Percentiles rank a stretch among this genome's conserved stretches.
Conservation (phyloP, 345 rosid genomes). For the Leavenworthia alabamica region DNA sequence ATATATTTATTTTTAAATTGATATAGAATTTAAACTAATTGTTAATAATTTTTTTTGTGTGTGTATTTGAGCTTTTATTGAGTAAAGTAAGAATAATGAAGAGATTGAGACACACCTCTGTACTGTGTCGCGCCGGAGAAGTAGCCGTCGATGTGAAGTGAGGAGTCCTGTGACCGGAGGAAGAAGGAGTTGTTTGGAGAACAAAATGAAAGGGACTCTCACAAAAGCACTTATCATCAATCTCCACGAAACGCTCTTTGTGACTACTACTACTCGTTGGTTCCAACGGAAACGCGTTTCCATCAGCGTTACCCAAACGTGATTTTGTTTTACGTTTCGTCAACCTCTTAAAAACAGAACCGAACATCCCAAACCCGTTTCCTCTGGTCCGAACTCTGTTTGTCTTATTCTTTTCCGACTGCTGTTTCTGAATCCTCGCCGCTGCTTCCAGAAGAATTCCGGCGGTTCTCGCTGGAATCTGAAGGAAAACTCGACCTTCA, state of each 20-base stretch:
- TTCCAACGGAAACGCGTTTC: constrained; percentile 17
- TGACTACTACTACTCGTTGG: constrained; percentile 19
- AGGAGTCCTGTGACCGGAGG: constrained; percentile 55
- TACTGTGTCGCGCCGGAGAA: constrained; percentile 46
- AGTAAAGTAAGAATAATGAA: too few species aligned
- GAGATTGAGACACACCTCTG: constrained; percentile 25
- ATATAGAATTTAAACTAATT: not conserved
- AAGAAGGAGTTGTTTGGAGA: constrained; percentile 42
- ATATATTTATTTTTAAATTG: too few species aligned
- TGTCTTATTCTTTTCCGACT: constrained; percentile 7
- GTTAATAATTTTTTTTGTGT: not conserved
- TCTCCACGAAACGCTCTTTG: constrained; percentile 11
- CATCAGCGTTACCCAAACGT: constrained; percentile 19
- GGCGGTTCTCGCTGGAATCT: constrained; percentile 27
- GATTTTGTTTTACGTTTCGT: constrained; percentile 33
- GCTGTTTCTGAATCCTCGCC: constrained; percentile 61
- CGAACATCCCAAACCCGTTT: constrained; percentile 38
- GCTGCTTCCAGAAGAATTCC: constrained; percentile 67
- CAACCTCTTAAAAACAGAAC: constrained; percentile 55
- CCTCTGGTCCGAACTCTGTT: constrained; percentile 30
- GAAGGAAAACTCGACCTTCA: constrained; percentile 33
- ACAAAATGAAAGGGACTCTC: constrained; percentile 72
- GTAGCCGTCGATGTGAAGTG: constrained; percentile 58
- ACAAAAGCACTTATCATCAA: constrained; percentile 36
- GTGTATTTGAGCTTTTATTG: not conserved